phyloP scores from a whole-genome alignment of 225 moss, liverwort and hornwort species.

The Neckera pumila region DNA sequence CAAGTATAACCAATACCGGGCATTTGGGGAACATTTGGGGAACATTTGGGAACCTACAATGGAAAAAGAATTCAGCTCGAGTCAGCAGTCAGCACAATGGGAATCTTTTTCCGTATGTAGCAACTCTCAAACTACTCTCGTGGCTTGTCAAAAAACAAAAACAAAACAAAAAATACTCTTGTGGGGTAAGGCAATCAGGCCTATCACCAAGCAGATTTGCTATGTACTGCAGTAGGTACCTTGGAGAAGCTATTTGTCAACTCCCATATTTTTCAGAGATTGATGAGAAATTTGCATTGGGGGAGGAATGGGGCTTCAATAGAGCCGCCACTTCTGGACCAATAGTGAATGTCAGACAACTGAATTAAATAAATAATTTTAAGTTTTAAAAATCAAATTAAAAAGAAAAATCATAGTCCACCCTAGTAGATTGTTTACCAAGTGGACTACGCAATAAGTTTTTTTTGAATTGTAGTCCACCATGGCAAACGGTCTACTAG shows the following conservation, averaged over 20 bases:
- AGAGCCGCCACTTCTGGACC: neutral
- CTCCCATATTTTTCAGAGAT: neutral
- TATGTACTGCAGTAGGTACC: neutral
- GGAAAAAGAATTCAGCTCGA: neutral
- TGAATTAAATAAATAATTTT: neutral
- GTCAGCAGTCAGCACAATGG: too few species aligned
- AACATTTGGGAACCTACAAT: neutral
- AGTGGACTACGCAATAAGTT: too few species aligned
- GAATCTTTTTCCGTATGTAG: too few species aligned
- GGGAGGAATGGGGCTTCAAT: neutral
- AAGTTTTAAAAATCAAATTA: too few species aligned
- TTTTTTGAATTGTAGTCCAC: too few species aligned
- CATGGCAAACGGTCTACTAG: rapidly evolving
- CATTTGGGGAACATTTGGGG: neutral
- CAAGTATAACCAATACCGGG: neutral
- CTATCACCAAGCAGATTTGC: neutral
- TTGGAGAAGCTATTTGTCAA: neutral
- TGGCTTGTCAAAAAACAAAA: too few species aligned
- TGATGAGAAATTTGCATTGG: neutral
- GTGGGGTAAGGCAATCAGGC: neutral
- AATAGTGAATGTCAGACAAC: rapidly evolving
- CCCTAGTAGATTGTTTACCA: too few species aligned
- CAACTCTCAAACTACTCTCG: neutral
- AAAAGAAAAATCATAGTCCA: too few species aligned
- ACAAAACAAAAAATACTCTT: neutral